Evolutionary conservation across 768 basidiomycete species (phyloP), one percentile per base, ranked within the genome.

Genomic region (Tylopilus sp.): DNA sequence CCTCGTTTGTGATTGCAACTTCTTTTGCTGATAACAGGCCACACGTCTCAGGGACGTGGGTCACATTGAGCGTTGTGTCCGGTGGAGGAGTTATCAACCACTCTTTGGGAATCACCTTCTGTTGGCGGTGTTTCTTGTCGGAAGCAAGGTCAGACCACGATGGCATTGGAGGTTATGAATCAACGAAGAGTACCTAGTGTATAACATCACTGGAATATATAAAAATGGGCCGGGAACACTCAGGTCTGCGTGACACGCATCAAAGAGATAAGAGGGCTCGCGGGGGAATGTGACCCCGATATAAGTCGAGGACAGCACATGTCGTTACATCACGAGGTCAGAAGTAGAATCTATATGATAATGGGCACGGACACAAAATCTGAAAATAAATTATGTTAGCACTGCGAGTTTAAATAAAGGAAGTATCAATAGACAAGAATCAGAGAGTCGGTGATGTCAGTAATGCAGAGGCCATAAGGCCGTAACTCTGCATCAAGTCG

Each of bases 371-470:
- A n/a, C 1, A 17, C 17, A 46, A 25, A 40, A 36, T 50, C 62
- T 66, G 54, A 17, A 47, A 52, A 51, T 22, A 49, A 50, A 26
- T 38, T 1, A 31, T 6, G 42, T 70, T 12, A 71, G 68, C 46
- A 47, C 36, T 55, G 45, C 18, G 43, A 25, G n/a, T n/a, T n/a
- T n/a, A n/a, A n/a, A n/a, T n/a, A 40, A 39, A 10, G 1, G 8
- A 50, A 42, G 26, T 1, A 28, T 43, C 5, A 11, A 23, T 26
- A 20, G 25, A 50, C 35, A 35, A 40, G 28, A 59, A 73, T 81
- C 78, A 77, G 77, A 75, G 70, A 67, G 73, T 73, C 74, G 82
- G 83, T 82, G 67, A 91, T 89, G 88, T 88, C 88, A 89, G 79
- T 82, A 79, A 81, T 71, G 69, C 78, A 71, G 72, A 71, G 69